phyloP scores from a whole-genome alignment of 2,329 filamentous ascomycete genomes.

The Aspergillus fumigatus region DNA sequence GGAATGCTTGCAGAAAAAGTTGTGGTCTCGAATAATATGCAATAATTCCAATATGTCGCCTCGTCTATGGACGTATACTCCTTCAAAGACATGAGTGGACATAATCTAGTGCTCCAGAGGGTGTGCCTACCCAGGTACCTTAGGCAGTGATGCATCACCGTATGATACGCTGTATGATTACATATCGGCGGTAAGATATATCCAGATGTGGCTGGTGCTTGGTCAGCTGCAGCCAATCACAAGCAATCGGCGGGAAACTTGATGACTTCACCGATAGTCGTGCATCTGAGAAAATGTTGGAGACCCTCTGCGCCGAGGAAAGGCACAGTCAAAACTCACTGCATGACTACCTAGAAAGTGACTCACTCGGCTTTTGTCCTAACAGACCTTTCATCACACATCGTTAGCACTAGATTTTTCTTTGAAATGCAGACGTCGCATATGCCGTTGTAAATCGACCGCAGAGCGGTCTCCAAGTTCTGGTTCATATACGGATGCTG shows the following conservation, averaged over 20 bases:
- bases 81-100: not conserved
- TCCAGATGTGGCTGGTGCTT: slow-evolving; percentile 1
- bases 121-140: too few relatives aligned
- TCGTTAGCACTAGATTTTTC: not conserved
- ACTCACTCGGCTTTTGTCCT: not conserved
- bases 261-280: slow-evolving; percentile 18
- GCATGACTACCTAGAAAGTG: not conserved
- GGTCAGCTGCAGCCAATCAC: slow-evolving; percentile 11
- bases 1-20: not conserved
- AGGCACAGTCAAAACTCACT: not conserved
- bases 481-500: not conserved
- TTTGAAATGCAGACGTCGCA: slow-evolving; percentile 6
- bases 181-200: not conserved
- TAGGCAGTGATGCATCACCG: too few relatives aligned
- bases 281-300: slow-evolving; percentile 7
- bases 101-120: too few relatives aligned
- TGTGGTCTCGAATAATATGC: not conserved
- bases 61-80: not conserved
- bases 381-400: not conserved
- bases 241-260: not conserved
- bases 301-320: not conserved
- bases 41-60: not conserved
- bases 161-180: not conserved
- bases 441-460: slow-evolving; percentile 5
- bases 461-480: slow-evolving; percentile 5